Conservation (phyloP, 441 rosid species). For the Aquilaria agallochum region DNA sequence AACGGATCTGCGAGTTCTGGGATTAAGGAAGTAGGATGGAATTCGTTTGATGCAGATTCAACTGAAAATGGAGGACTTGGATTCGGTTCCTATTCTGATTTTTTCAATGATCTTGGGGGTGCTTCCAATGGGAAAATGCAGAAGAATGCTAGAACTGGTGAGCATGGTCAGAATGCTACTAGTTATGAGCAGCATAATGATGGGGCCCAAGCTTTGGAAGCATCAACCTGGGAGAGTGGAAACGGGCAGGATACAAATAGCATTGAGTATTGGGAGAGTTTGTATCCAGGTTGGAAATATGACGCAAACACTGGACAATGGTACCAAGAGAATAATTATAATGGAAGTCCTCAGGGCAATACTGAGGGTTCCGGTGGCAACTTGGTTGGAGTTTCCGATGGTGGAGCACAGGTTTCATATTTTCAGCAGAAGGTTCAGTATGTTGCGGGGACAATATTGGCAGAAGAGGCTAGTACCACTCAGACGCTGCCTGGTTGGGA, state of each 20-base stretch:
- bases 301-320: slow-evolving; percentile 76
- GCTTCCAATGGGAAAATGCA: slow-evolving; percentile 18
- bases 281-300: slow-evolving; percentile 92
- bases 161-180: slow-evolving; percentile 12
- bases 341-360: slow-evolving; percentile 29
- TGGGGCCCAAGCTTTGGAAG: slow-evolving; percentile 11
- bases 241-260: slow-evolving; percentile 49
- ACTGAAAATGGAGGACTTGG: slow-evolving; percentile 11
- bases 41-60: slow-evolving; percentile 28
- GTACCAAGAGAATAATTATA: slow-evolving; percentile 65
- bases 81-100: slow-evolving; percentile 27
- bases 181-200: slow-evolving; percentile 21
- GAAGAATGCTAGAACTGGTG: slow-evolving; percentile 8
- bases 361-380: slow-evolving; percentile 28
- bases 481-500: slow-evolving; percentile 26
- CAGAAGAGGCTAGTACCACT: slow-evolving; percentile 16
- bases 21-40: slow-evolving; percentile 41
- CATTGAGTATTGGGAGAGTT: slow-evolving; percentile 68
- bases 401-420: slow-evolving; percentile 15
- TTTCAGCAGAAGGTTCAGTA: slow-evolving; percentile 35
- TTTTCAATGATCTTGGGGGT: slow-evolving; percentile 26
- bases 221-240: slow-evolving; percentile 17
- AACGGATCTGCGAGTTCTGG: slow-evolving; percentile 16
- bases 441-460: slow-evolving; percentile 14
- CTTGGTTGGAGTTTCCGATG: slow-evolving; percentile 7